Evolutionary conservation across 495 filamentous ascomycete species (phyloP), one percentile per base, ranked within the genome.

Genomic region (Elaphomyces granulatus): DNA sequence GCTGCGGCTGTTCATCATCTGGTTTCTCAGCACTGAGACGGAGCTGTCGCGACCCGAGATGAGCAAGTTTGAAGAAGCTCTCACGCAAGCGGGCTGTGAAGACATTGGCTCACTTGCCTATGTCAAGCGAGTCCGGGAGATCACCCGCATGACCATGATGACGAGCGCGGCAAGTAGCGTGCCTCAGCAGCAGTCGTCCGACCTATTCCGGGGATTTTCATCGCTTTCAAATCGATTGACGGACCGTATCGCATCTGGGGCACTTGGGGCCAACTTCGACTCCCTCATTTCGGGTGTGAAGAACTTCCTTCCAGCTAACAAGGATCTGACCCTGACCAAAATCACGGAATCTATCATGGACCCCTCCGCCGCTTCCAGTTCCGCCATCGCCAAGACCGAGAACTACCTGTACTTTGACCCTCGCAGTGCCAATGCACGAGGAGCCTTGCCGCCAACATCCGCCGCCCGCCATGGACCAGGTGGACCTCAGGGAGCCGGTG

Each of bases 321-420:
- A 87, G 49, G 92, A 99, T 52, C 71, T 95, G 3, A 99, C 92
- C 0, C 72, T 96, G 31, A 96, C 92, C 36, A 94, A 96, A 59
- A 95, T 99, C 54, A 86, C 86, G 8, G 92, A 99, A 54, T 93
- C 87, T 0, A 78, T 99, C 52, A 99, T 99, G 92, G 92, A 99
- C 55, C 92, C 92, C 0, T 70, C 83, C 28, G 70, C 81, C 8
- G 88, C 92, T 1, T 86, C 83, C 9, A 85, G 83, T 2, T 86
- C 80, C 15, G 92, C 92, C 9, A 87, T 99, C 44, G 81, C 85
- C 42, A 96, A 94, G 65, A 96, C 92, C 3, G 92, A 99, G 52
- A 81, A 81, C 50, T 99, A 95, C 52, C 80, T 96, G n/a, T 96
- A 95, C 66, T 96, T 95, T 52, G 92, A 99, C 58, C 92, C 92